A percentile compares a stretch with the other conserved stretches of the same genome.
Evolutionary conservation across 106 monocot species (phyloP).

Genomic region (Xerophyta viscosa): DNA sequence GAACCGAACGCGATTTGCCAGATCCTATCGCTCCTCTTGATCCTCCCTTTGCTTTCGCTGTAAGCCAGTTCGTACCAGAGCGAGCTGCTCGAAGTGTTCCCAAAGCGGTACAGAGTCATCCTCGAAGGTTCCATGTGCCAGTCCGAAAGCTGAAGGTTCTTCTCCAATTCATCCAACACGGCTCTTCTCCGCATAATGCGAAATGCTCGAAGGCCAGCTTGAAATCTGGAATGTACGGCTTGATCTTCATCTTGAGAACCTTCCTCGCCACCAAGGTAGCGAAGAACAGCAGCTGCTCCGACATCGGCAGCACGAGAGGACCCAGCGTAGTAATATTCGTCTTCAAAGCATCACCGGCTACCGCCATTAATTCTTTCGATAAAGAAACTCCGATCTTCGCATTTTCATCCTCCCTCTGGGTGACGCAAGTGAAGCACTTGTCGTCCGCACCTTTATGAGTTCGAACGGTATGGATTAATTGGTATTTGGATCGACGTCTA

Average conservation of each 20-base stretch:
- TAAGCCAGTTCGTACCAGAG: conserved; percentile 89
- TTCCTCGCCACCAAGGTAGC: conserved; percentile 46
- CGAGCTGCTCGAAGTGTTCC: conserved; percentile 87
- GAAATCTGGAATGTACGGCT: conserved; percentile 72
- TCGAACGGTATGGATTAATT: conserved; percentile 58
- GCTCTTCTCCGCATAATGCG: conserved; percentile 77
- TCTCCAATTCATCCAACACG: conserved; percentile 73
- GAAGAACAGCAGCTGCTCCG: conserved; percentile 72
- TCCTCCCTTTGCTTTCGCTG: conserved; percentile 67
- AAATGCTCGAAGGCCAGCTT: conserved; percentile 93
- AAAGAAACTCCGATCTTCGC: conserved; percentile 64
- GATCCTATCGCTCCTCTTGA: conserved; percentile 55
- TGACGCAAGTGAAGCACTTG: conserved; percentile 60
- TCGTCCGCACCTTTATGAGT: conserved; percentile 77
- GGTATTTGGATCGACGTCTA: conserved; percentile 46
- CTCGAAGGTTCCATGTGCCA: conserved; percentile 90
- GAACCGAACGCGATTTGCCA: conserved; percentile 97
- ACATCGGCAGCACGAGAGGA: conserved; percentile 63
- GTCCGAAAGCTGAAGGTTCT: conserved; percentile 61
- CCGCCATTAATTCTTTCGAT: conserved; percentile 76
- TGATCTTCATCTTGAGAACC: conserved; percentile 63
- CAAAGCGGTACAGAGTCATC: conserved; percentile 75
- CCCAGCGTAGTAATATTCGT: conserved; percentile 70
- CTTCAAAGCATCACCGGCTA: conserved; percentile 60
- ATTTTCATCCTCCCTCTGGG: conserved; percentile 49